Evolutionary conservation across 441 rosid species (phyloP).

Genomic region (Pelargonium australe): DNA sequence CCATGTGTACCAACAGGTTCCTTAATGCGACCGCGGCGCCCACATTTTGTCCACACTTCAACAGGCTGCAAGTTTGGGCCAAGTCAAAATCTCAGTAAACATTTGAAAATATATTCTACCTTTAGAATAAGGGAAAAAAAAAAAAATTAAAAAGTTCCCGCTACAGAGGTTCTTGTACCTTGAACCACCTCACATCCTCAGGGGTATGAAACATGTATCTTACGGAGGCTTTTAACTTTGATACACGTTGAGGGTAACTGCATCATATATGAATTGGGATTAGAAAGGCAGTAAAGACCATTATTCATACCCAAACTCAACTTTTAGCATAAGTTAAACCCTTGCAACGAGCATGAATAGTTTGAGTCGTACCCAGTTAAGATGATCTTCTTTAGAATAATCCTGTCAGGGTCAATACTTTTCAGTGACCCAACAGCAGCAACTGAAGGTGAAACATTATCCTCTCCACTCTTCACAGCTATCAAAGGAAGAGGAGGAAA

Average conservation of each 20-base stretch:
- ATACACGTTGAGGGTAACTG: slow-evolving; percentile 92
- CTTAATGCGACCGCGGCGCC: slow-evolving; percentile 82
- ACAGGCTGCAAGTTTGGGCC: slow-evolving; percentile 54
- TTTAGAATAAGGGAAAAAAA: background rate
- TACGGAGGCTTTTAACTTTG: slow-evolving; percentile 77
- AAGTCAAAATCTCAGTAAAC: slow-evolving; percentile 2
- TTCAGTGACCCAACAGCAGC: slow-evolving; percentile 89
- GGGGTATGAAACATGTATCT: slow-evolving; percentile 89
- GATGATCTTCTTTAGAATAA: slow-evolving; percentile 75
- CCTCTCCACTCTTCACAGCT: slow-evolving; percentile 53
- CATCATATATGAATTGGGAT: slow-evolving; percentile 19
- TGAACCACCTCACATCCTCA: slow-evolving; percentile 94
- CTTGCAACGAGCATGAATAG: background rate
- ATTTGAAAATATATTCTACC: background rate
- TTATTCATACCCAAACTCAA: background rate
- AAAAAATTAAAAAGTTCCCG: background rate
- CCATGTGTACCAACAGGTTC: slow-evolving; percentile 97
- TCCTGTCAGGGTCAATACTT: slow-evolving; percentile 73
- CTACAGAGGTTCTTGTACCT: slow-evolving; percentile 39
- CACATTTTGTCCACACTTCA: slow-evolving; percentile 81
- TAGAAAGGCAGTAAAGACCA: slow-evolving; percentile 14
- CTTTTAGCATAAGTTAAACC: background rate
- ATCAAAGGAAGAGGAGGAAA: slow-evolving; percentile 82
- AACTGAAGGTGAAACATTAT: slow-evolving; percentile 42
- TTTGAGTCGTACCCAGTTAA: slow-evolving; percentile 67